Evolutionary conservation across 345 rosid species (phyloP), one percentile per base, ranked within the genome.

Genomic region (Gossypium rotundifolium): DNA sequence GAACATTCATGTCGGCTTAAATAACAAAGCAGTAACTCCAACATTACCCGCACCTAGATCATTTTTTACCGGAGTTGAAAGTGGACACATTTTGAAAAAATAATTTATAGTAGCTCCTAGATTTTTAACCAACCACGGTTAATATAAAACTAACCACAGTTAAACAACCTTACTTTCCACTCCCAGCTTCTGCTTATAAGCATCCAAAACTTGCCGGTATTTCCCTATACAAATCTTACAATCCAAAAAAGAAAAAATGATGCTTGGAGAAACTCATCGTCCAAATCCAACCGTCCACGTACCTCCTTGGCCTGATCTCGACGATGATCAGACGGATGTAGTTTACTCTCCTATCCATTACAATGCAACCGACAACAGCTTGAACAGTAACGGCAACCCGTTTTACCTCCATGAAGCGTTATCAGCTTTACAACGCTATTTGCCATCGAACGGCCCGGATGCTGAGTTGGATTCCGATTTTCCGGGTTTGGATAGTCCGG

Each of bases 251-350:
- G 6, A 27, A 25, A 59, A 13, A 11, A 93, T 90, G 97, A 91
- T 93, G 94, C 81, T 93, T 73, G 93, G 94, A 2, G 98, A 91
- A 71, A 82, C 68, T 14, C 89, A 81, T 59, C 87, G 84, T 23
- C 75, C 76, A 9, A 78, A 82, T 59, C 86, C 94, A 0, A 86
- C 87, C 55, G 84, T 87, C 2, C 88, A 81, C 58, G 83, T 83
- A 1, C 88, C 90, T 16, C 83, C 86, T 4, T 93, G 98, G 98
- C 81, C 84, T 3, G 60, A 40, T 1, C 54, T 77, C 8, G 97
- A 91, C 6, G 97, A 93, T 40, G 97, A 91, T 64, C 59, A 65
- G 2, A 66, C 84, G 79, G 65, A 75, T 2, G 89, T 85, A 42
- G 13, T 74, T 12, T 81, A 71, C 27, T 80, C 87, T 25, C 82